Evolutionary conservation across 2,329 filamentous ascomycete genomes (phyloP), one percentile per base, ranked within the genome.

Genomic region (Coniochaeta sp.): DNA sequence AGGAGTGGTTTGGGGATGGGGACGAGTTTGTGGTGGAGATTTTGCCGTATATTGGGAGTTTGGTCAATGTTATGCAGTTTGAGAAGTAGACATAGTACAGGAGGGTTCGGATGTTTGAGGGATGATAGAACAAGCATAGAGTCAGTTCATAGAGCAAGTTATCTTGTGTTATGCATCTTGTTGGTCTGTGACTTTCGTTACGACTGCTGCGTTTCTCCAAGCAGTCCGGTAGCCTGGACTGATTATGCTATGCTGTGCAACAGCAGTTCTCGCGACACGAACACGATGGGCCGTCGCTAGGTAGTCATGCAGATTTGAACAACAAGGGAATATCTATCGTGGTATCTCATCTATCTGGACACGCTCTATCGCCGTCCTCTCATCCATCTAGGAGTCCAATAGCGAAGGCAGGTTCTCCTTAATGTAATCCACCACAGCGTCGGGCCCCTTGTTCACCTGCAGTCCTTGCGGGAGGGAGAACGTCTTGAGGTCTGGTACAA

Each of bases 371-470:
- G n/a, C n/a, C n/a, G n/a, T n/a, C n/a, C n/a, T n/a, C n/a, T n/a
- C n/a, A n/a, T n/a, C n/a, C n/a, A n/a, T n/a, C 13, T 24, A 42
- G 18, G 40, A 58, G n/a, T 20, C 58, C 20, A 63, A 48, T 24
- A 64, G 30, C 12, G 20, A 16, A 7, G 71, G 71, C 30, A 73
- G 53, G 42, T 73, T 61, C 60, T 71, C 69, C 55, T 70, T 64
- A 46, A 78, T 64, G 56, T 72, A 76, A 50, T 76, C 73, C 0
- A 80, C 73, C 7, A 79, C 67, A 2, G 72, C 76, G 61, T 78
- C 76, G 0, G 76, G 75, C 0, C 77, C 76, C 54, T 66, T 70
- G 51, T 77, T 65, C 4, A 76, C 72, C 57, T 79, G 74, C 52
- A 80, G 56, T 0, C 76, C 76, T 51, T 77, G 69, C 1, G 76